Percentiles rank a stretch among this genome's conserved stretches.
phyloP scores from a whole-genome alignment of 495 filamentous ascomycete genomes.

The Terfezia boudieri region DNA sequence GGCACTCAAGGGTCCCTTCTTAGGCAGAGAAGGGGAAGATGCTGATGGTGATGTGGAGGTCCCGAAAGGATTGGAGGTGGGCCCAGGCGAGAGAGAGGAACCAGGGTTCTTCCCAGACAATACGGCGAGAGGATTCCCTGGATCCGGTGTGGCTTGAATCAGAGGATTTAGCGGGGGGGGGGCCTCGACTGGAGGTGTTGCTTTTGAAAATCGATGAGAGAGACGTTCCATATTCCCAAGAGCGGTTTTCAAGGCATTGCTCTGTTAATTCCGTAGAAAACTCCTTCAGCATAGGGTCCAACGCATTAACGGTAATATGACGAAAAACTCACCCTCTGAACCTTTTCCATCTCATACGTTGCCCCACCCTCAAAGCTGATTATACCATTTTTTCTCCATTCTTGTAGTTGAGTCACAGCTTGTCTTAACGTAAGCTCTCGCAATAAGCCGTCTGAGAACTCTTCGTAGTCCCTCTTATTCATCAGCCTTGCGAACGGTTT shows the following conservation, averaged over 20 bases:
- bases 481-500: constrained; percentile 96
- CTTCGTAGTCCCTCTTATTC: constrained; percentile 76
- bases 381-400: constrained; percentile 73
- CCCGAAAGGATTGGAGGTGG: not conserved
- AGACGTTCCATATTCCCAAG: constrained; percentile 14
- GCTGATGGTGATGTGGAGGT: not conserved
- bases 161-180: constrained; percentile 16
- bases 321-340: constrained; percentile 29
- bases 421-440: constrained; percentile 79
- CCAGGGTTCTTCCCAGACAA: not conserved
- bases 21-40: not conserved
- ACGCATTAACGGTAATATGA: not conserved
- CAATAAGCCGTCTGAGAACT: constrained; percentile 57
- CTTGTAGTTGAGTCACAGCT: constrained; percentile 76
- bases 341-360: constrained; percentile 87
- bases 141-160: constrained; percentile 1
- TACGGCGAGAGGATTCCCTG: not conserved
- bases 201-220: constrained; percentile 17
- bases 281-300: too few species aligned
- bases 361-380: constrained; percentile 66
- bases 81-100: not conserved
- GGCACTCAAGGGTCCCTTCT: constrained; percentile 7
- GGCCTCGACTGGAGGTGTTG: constrained; percentile 17
- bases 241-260: constrained; percentile 7
- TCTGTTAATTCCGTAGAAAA: not conserved